phyloP scores from a whole-genome alignment of 306 rosid species.

The Morella rubra region DNA sequence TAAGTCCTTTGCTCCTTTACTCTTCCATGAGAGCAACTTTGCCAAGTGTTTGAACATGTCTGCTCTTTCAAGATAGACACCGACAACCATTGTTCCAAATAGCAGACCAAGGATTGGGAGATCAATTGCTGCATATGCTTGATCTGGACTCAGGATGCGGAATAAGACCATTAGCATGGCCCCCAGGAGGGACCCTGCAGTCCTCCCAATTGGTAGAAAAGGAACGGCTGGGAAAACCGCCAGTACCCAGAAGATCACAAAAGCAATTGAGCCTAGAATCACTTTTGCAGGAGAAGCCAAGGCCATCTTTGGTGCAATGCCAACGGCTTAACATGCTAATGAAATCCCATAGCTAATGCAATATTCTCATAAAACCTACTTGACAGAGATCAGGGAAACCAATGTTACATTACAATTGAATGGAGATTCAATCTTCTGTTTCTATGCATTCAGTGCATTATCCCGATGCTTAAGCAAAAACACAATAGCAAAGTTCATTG shows the following conservation, averaged over 20 bases:
- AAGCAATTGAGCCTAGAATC: constrained; percentile 71
- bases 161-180: constrained; percentile 87
- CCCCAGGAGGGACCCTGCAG: constrained; percentile 88
- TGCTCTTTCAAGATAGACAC: constrained; percentile 87
- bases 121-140: constrained; percentile 77
- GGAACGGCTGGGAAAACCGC: constrained; percentile 94
- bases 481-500: constrained; percentile 3
- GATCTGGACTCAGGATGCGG: constrained; percentile 59
- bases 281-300: constrained; percentile 68
- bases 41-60: constrained; percentile 91
- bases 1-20: constrained; percentile 80
- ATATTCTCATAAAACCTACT: not conserved
- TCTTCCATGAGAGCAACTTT: constrained; percentile 75
- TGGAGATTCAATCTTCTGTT: constrained; percentile 10
- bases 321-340: not conserved
- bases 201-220: constrained; percentile 79
- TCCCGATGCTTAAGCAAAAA: not conserved
- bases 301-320: constrained; percentile 41
- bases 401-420: constrained; percentile 4
- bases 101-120: constrained; percentile 89
- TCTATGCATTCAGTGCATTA: not conserved
- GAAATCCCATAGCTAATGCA: not conserved
- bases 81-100: constrained; percentile 94
- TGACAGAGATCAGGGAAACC: constrained; percentile 2
- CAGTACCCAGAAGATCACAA: constrained; percentile 74